Base-by-base conservation (phyloP, 176 grass and related monocot genomes). In the Chrysopogon serrulatus region DNA sequence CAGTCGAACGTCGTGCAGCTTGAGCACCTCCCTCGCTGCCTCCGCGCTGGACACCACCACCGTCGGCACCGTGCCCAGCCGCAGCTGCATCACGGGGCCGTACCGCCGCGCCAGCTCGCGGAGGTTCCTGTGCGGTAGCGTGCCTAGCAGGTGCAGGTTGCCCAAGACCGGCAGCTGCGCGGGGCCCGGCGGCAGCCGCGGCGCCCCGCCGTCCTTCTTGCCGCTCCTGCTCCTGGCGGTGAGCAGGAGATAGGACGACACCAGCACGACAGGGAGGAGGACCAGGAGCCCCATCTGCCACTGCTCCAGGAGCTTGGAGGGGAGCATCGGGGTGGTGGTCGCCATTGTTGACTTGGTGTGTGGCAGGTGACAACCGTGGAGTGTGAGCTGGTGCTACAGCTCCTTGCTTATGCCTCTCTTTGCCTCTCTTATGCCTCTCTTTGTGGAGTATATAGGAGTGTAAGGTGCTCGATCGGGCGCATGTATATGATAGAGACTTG, bases 101-200 rank as follows among this genome's bases (percentile, higher is more conserved):
- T 76, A 71, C 9, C 17, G 80, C 41, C 62, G 15, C 32, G 85
- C 79, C 41, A 88, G 74, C 13, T 76, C 70, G 1, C 62, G 61
- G 37, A 91, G 56, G 48, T 40, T 61, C 27, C 49, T 53, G 68
- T 92, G 90, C 17, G 86, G 90, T 21, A 88, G 77, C 41, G 66
- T 15, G 15, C 82, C 78, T 18, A 92, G 51, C 45, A 86, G 86
- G 86, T 88, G 86, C 4, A 92, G 74, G 73, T 82, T 79, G 45
- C 90, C 90, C 30, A 88, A n/a, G 36, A 92, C 26, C 2, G 82
- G 86, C 70, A 88, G 2, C 21, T 36, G 68, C 70, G 30, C 13
- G 6, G 86, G 90, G 4, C 90, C 86, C n/a, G 90, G 90, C n/a
- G 90, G 90, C 19, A 82, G 79, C 24, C 56, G 59, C 24, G 32